Base-by-base conservation (phyloP, 345 rosid genomes). In the Melastoma malabathricum region DNA sequence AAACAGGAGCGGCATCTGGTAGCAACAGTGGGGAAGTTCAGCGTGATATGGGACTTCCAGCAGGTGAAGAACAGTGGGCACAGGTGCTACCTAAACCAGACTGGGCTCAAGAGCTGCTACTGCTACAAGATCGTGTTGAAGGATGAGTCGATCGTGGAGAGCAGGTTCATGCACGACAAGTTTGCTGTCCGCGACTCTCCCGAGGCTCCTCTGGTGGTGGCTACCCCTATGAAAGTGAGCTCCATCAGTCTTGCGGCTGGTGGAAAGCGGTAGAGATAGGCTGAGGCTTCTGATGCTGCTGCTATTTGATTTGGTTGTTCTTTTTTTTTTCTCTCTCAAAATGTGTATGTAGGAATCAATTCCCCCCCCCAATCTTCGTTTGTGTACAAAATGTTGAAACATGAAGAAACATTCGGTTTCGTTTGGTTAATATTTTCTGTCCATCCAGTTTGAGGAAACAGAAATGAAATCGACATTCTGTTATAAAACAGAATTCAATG, bases 41-140 rank as follows among this genome's bases (percentile, higher is more conserved):
- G 98, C 47, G 87, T 86, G 62, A 77, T 90, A 72, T 84, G 98
- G 98, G 94, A 90, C 63, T 83, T 90, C 71, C 92, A 84, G 73
- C 82, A 75, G 69, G 96, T 86, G 75, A 90, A 90, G 89, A 86
- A 86, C 82, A 78, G 71, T 45, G 81, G 71, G 6, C 98, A 86
- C 44, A 77, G 69, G 29, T 90, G 98, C 75, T 90, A 83, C 64
- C 69, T 67, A 53, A 80, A 80, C 68, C 98, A 90, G 67, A 86
- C 84, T 57, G 98, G 96, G 39, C 89, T 86, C 18, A 86, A 90
- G 73, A 86, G 98, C 75, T 90, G 98, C 53, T 86, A 90, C 50
- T 90, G 98, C 51, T 90, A 86, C 64, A 84, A 90, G 84, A 84
- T 82, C 17, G 72, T 86, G 61, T 60, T 80, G 75, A 90, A 90